A percentile compares a stretch with the other conserved stretches of the same genome.
phyloP scores from a whole-genome alignment of 2,329 filamentous ascomycete species.

The Thyridium curvatum region DNA sequence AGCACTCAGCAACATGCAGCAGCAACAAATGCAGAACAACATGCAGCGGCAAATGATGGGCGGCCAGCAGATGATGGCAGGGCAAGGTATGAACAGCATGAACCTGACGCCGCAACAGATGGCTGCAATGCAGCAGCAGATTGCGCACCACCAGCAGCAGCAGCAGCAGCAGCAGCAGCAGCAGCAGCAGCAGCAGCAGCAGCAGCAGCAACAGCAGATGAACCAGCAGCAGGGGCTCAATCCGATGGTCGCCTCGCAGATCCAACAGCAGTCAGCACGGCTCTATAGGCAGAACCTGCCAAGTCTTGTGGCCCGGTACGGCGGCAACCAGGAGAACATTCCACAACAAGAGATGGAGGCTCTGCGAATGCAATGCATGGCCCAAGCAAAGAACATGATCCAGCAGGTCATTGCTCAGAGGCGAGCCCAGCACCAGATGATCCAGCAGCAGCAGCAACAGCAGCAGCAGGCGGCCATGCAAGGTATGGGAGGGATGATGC shows the following conservation, averaged over 20 bases:
- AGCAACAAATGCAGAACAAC: conserved; percentile 22
- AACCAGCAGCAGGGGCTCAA: conserved; percentile 18
- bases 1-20: conserved; percentile 33
- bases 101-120: conserved; percentile 20
- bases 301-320: conserved; percentile 26
- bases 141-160: conserved; percentile 16
- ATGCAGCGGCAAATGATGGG: conserved; percentile 25
- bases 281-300: conserved; percentile 33
- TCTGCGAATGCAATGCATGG: conserved; percentile 35
- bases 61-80: conserved; percentile 15
- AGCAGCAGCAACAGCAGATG: conserved; percentile 19
- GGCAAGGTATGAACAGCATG: conserved; percentile 20
- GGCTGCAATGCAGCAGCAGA: conserved; percentile 12
- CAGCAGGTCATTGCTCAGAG: conserved; percentile 16
- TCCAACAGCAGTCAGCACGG: conserved; percentile 4
- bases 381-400: conserved; percentile 29
- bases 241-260: conserved; percentile 9
- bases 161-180: conserved; percentile 20
- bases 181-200: conserved; percentile 21
- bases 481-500: conserved; percentile 48
- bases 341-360: conserved; percentile 37
- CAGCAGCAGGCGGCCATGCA: conserved; percentile 22
- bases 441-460: conserved; percentile 12
- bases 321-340: conserved; percentile 33
- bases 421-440: conserved; percentile 10